Evolutionary conservation across 2,329 filamentous ascomycete genomes (phyloP).

Genomic region (Myrmaecium sp.): DNA sequence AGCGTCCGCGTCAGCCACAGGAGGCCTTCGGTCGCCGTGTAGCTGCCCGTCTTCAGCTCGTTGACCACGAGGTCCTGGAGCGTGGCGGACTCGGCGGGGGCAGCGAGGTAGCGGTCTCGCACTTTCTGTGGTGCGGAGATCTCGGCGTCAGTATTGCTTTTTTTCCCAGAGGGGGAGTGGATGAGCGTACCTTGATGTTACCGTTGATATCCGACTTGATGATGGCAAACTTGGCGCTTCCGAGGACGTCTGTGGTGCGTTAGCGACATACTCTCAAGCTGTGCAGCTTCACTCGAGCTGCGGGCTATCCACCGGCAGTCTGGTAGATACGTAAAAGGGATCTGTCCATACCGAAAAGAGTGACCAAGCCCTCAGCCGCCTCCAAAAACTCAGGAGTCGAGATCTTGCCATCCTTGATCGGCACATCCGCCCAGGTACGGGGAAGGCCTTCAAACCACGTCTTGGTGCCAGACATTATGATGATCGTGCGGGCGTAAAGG

Average conservation of each 20-base stretch:
- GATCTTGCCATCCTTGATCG: no score
- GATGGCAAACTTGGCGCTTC: conserved; percentile 61
- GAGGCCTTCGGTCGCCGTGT: conserved; percentile 74
- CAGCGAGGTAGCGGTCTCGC: conserved; percentile 61
- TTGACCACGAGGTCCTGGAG: conserved; percentile 73
- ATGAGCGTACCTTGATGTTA: conserved; percentile 60
- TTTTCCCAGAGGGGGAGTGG: neutral
- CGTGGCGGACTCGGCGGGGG: conserved; percentile 62
- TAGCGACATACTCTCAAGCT: neutral
- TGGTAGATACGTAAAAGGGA: neutral
- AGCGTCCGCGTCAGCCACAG: conserved; percentile 87
- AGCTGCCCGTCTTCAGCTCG: conserved; percentile 80
- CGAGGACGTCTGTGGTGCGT: conserved; percentile 35
- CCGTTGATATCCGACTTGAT: conserved; percentile 84
- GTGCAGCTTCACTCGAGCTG: neutral
- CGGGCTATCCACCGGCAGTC: neutral
- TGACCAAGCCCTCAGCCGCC: conserved; percentile 71
- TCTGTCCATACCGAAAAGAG: conserved; percentile 55
- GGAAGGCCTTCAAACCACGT: no score
- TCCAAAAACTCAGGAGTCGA: conserved; percentile 78
- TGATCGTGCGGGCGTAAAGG: no score
- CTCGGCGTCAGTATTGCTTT: conserved; percentile 1
- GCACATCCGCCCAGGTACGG: conserved; percentile 77
- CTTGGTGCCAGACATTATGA: no score
- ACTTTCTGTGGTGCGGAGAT: conserved; percentile 53